Evolutionary conservation across 495 filamentous ascomycete species (phyloP).

Genomic region (Melanomma pulvis-pyrius): DNA sequence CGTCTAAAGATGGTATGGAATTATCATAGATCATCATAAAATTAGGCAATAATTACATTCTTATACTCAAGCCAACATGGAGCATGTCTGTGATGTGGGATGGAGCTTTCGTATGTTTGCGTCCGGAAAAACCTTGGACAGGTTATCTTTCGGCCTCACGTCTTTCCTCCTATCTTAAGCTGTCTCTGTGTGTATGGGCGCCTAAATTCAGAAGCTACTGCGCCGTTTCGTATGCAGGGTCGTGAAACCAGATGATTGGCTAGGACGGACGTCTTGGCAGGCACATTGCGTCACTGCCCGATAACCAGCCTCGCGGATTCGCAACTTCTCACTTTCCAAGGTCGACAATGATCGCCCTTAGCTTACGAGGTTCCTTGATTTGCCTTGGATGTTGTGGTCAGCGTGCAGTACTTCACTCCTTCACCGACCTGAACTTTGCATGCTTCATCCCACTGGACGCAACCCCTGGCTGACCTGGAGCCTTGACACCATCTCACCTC

Average conservation of each 20-base stretch:
- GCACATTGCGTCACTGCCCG: constrained; percentile 17
- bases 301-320: neutral
- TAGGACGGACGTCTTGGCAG: constrained; percentile 11
- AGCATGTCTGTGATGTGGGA: neutral
- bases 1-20: constrained; percentile 2
- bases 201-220: neutral
- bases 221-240: neutral
- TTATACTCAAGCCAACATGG: neutral
- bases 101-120: too few relatives aligned
- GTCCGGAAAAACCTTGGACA: neutral
- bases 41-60: constrained; percentile 23
- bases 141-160: neutral
- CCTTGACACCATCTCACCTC: neutral
- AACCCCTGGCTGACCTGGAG: neutral
- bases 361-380: constrained; percentile 14
- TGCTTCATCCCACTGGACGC: neutral
- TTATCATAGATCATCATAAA: constrained; percentile 18
- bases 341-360: constrained; percentile 6
- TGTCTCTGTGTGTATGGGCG: neutral
- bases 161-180: too few relatives aligned
- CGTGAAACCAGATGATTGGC: constrained; percentile 19
- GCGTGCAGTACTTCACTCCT: neutral
- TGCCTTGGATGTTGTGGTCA: neutral
- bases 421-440: constrained; percentile 4
- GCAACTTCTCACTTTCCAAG: constrained; percentile 16